Percentiles rank a stretch among this genome's conserved stretches.
Evolutionary conservation across 768 basidiomycete species (phyloP).

Genomic region (Clavaria fumosa): DNA sequence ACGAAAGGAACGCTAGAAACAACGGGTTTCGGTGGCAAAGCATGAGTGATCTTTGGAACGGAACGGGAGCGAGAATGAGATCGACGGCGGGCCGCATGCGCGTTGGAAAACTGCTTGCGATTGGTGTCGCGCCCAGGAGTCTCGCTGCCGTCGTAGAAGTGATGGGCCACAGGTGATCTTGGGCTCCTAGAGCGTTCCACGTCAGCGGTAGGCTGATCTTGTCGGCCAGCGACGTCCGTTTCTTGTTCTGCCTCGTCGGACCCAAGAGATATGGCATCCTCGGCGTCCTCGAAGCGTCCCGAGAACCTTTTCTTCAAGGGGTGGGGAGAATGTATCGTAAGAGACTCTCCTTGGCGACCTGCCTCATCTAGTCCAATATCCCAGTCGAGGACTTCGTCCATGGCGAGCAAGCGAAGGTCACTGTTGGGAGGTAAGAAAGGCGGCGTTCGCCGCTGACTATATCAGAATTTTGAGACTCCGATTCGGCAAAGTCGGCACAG

Average conservation of each 20-base stretch:
- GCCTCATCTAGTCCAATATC: slow-evolving; percentile 30
- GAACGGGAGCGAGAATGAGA: slow-evolving; percentile 15
- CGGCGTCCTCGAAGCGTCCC: slow-evolving; percentile 32
- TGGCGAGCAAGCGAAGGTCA: too few relatives aligned
- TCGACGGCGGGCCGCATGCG: too few relatives aligned
- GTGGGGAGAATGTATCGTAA: slow-evolving; percentile 6
- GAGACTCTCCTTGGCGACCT: too few relatives aligned
- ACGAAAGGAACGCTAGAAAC: slow-evolving; percentile 34
- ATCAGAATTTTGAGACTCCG: too few relatives aligned
- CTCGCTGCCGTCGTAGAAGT: slow-evolving; percentile 2
- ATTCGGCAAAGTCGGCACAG: too few relatives aligned
- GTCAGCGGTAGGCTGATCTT: background rate
- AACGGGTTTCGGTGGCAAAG: slow-evolving; percentile 52
- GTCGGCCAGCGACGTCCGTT: background rate
- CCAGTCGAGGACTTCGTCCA: slow-evolving; percentile 70
- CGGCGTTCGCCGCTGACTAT: too few relatives aligned
- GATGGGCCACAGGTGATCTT: background rate
- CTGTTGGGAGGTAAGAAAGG: too few relatives aligned
- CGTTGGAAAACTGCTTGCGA: too few relatives aligned
- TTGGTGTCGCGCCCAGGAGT: slow-evolving; percentile 10
- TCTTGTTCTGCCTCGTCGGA: slow-evolving; percentile 56
- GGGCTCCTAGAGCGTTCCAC: background rate
- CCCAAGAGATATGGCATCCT: slow-evolving; percentile 54
- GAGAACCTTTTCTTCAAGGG: slow-evolving; percentile 1
- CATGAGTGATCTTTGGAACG: slow-evolving; percentile 36